Evolutionary conservation across 2,329 filamentous ascomycete species (phyloP), one percentile per base, ranked within the genome.

Genomic region (Zarea fungicola): DNA sequence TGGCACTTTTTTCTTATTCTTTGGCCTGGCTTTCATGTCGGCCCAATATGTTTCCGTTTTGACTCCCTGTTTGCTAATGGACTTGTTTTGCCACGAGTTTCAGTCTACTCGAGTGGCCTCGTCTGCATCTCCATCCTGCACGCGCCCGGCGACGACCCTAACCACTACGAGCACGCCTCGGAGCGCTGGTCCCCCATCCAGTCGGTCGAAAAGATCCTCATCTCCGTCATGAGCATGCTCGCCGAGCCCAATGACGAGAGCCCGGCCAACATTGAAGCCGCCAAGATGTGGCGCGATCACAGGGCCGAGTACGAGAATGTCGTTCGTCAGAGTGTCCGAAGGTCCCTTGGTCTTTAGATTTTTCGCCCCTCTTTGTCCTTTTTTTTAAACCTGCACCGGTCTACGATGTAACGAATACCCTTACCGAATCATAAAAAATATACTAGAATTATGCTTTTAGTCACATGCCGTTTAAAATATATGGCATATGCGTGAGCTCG

Each of bases 121-220:
- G 93, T 97, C 59, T 97, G 92, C 73, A 97, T 97, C 62, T 95
- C 89, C n/a, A 97, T 97, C 72, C 83, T 97, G 2, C 92, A 97
- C 69, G 86, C 92, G 3, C 92, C 92, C 3, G 92, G 93, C 61
- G 92, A 97, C 71, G 92, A 97, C 69, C 93, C 93, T 48, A 96
- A 96, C 73, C 91, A 96, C 74, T 97, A 97, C 77, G 92, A 97
- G 70, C 88, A 92, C 60, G 92, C 93, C 7, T 90, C 87, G 1
- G 93, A 97, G 74, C 84, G 92, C 55, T 97, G 92, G 92, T 92
- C 87, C 23, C 92, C 92, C 11, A 96, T 97, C 54, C 93, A 97
- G 73, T 93, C 87, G 52, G 92, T 96, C 57, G 93, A 97, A 72
- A 97, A 96, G 76, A 97, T 97, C 58, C 76, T 97, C 58, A 90